These are phyloP conservation scores for Kodamaea fukazawae DNA, from an alignment of 805 yeast species.

Conservation along the genomic window DNA sequence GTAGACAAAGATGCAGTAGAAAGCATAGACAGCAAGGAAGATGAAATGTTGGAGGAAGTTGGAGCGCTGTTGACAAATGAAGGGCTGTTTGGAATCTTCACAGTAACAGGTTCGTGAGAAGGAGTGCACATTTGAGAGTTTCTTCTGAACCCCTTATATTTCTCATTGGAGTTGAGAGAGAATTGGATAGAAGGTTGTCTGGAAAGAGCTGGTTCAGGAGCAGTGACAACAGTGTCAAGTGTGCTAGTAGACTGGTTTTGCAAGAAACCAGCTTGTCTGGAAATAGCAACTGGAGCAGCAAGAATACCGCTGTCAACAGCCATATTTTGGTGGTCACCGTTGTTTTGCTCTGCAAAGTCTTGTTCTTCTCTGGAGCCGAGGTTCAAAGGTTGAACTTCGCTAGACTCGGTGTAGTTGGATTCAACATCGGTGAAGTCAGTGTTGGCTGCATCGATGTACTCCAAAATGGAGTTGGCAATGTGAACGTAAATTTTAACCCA, in stretches of 20 bases:
- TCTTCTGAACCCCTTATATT: conserved; percentile 44
- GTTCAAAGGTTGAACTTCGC: conserved; percentile 25
- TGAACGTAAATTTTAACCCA: conserved; percentile 42
- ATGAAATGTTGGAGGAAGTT: conserved; percentile 13
- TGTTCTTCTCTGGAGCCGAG: conserved; percentile 7
- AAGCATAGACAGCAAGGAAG: conserved; percentile 13
- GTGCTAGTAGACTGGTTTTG: conserved; percentile 14
- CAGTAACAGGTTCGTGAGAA: conserved; percentile 20
- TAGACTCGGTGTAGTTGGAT: conserved; percentile 17
- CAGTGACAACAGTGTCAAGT: conserved; percentile 10
- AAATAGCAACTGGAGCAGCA: conserved; percentile 5
- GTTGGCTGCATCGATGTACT: conserved; percentile 16
- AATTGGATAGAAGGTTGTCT: conserved; percentile 19
- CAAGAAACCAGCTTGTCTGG: conserved; percentile 9
- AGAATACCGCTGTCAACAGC: neutral
- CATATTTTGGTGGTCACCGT: neutral
- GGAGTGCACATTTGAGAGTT: conserved; percentile 20
- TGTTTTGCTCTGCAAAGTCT: neutral
- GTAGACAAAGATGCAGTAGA: conserved; percentile 10
- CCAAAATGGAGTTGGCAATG: conserved; percentile 37
- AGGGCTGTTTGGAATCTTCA: conserved; percentile 18
- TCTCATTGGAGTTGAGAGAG: conserved; percentile 24
- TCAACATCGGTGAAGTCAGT: conserved; percentile 21
- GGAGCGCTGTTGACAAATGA: conserved; percentile 10
- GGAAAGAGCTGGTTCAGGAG: conserved; percentile 3